Evolutionary conservation across 192 early-diverging fungal species (phyloP).

Genomic region (Backusella parvicylindrica): DNA sequence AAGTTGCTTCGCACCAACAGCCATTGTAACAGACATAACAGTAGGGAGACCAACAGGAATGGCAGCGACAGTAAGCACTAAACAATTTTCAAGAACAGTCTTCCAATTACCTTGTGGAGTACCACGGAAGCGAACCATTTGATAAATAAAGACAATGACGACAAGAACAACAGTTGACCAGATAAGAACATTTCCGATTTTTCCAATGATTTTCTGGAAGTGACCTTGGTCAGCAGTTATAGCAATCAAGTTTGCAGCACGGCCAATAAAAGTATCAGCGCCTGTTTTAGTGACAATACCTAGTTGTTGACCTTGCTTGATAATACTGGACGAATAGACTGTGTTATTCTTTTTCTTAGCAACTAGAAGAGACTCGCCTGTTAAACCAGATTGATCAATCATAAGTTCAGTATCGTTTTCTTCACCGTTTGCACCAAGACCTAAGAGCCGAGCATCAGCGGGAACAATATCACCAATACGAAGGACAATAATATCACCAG

Average conservation of each 20-base stretch:
- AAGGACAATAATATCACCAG: slow-evolving; percentile 86
- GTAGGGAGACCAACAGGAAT: slow-evolving; percentile 95
- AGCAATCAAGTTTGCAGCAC: slow-evolving; percentile 90
- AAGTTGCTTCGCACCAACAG: slow-evolving; percentile 90
- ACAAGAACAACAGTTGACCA: slow-evolving; percentile 76
- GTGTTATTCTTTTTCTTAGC: slow-evolving; percentile 77
- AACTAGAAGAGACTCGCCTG: slow-evolving; percentile 92
- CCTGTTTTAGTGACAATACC: slow-evolving; percentile 93
- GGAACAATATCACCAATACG: slow-evolving; percentile 95
- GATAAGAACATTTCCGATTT: slow-evolving; percentile 92
- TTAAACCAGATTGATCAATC: slow-evolving; percentile 92
- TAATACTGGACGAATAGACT: slow-evolving; percentile 89
- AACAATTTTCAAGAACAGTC: slow-evolving; percentile 62
- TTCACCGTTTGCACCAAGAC: slow-evolving; percentile 75
- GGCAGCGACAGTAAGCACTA: slow-evolving; percentile 92
- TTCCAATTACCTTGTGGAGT: slow-evolving; percentile 52
- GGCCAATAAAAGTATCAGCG: slow-evolving; percentile 90
- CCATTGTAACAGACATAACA: slow-evolving; percentile 96
- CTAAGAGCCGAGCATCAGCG: slow-evolving; percentile 82
- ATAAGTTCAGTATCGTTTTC: slow-evolving; percentile 72
- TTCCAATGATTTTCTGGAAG: slow-evolving; percentile 94
- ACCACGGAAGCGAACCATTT: slow-evolving; percentile 55
- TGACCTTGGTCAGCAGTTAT: slow-evolving; percentile 92
- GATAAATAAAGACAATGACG: slow-evolving; percentile 75
- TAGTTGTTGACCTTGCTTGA: slow-evolving; percentile 94